Percentiles rank a stretch among this genome's conserved stretches.
phyloP scores from a whole-genome alignment of 495 filamentous ascomycete genomes.

The Cercophora newfieldiana region DNA sequence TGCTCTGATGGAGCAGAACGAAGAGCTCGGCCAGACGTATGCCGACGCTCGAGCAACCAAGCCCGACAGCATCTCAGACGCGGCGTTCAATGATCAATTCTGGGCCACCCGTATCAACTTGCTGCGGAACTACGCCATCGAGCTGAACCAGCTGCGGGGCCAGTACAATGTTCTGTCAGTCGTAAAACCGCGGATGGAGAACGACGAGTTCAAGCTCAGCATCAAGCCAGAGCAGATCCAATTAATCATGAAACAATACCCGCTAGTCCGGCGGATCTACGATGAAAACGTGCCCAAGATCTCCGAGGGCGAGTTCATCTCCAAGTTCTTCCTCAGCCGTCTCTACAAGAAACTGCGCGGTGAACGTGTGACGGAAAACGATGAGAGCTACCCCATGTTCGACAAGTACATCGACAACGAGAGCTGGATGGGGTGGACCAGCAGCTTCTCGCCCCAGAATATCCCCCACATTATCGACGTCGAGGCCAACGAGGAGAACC shows the following conservation, averaged over 20 bases:
- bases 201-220: slow-evolving; percentile 75
- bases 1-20: slow-evolving; percentile 76
- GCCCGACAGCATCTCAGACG: slow-evolving; percentile 73
- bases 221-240: slow-evolving; percentile 91
- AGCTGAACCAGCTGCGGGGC: slow-evolving; percentile 78
- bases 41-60: slow-evolving; percentile 75
- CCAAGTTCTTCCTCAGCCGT: slow-evolving; percentile 83
- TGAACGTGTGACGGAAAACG: slow-evolving; percentile 73
- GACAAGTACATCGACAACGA: slow-evolving; percentile 80
- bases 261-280: slow-evolving; percentile 85
- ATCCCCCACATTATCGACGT: slow-evolving; percentile 89
- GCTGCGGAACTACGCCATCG: slow-evolving; percentile 86
- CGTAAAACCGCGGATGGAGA: slow-evolving; percentile 78
- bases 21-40: slow-evolving; percentile 73
- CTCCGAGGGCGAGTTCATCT: slow-evolving; percentile 82
- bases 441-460: slow-evolving; percentile 54
- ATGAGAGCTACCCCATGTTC: slow-evolving; percentile 70
- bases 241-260: slow-evolving; percentile 89
- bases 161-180: slow-evolving; percentile 90
- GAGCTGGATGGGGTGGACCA: slow-evolving; percentile 54
- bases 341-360: slow-evolving; percentile 91
- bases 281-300: slow-evolving; percentile 90
- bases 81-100: slow-evolving; percentile 83
- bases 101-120: slow-evolving; percentile 86
- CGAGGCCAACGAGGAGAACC: slow-evolving; percentile 89